Percentiles rank a stretch among this genome's conserved stretches.
Evolutionary conservation across 345 rosid species (phyloP).

Genomic region (Populus euphratica): DNA sequence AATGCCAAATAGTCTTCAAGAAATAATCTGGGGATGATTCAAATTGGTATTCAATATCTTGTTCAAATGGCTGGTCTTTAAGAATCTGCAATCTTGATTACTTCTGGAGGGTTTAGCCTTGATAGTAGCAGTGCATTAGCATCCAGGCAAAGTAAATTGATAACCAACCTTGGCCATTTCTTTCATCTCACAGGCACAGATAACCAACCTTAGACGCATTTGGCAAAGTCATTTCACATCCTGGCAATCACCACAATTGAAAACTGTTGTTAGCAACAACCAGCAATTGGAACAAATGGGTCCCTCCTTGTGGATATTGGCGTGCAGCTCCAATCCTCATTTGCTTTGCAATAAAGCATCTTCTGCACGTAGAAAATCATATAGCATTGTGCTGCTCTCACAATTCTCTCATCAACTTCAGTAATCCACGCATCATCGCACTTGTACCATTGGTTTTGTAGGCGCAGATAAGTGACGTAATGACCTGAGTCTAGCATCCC

Average conservation of each 20-base stretch:
- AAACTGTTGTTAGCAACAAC: constrained; percentile 42
- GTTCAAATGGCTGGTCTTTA: constrained; percentile 3
- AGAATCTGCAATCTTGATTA: not conserved
- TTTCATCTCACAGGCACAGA: not conserved
- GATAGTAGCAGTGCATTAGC: not conserved
- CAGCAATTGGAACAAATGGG: constrained; percentile 38
- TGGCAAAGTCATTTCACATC: constrained; percentile 17
- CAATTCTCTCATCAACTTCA: constrained; percentile 25
- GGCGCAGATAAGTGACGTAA: constrained; percentile 24
- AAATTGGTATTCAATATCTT: not conserved
- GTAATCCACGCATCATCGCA: constrained; percentile 32
- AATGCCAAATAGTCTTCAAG: not conserved
- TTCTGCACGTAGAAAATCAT: constrained; percentile 33
- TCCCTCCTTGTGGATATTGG: constrained; percentile 37
- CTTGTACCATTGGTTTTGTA: constrained; percentile 30
- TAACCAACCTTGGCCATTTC: not conserved
- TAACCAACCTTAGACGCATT: not conserved
- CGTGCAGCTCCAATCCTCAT: constrained; percentile 33
- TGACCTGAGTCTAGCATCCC: constrained; percentile 32
- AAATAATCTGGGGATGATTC: not conserved
- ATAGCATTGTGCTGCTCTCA: constrained; percentile 29
- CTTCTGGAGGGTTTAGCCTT: not conserved
- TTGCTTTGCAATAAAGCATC: constrained; percentile 37
- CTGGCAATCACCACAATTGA: constrained; percentile 24
- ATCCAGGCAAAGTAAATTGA: not conserved